Base-by-base conservation (phyloP, 164 flowering plant species). In the Santalum album region DNA sequence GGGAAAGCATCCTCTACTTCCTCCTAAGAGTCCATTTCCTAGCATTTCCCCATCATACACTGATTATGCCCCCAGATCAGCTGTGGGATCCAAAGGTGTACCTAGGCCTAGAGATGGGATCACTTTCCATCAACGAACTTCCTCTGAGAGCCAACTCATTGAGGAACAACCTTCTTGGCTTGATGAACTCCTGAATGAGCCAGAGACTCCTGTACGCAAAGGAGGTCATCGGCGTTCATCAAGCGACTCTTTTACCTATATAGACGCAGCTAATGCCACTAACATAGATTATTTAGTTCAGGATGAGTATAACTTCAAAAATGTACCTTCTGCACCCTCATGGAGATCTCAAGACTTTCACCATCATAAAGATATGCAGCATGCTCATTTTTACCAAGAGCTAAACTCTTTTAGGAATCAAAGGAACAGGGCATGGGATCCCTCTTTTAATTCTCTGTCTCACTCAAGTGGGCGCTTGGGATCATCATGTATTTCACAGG, bases 151-250 rank as follows among this genome's bases (percentile, higher is more conserved):
- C 67, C 54, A 77, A 60, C 69, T 84, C 20, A 50, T 75, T 53
- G 98, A 91, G 54, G 98, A 88, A 62, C 95, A 86, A 53, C 96
- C 90, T 49, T 82, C 88, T 27, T 88, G 98, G 96, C 84, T 91
- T 56, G 95, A 88, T 58, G 98, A 91, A 39, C 95, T 91, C 49
- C 85, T 88, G 17, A 76, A 82, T 63, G 95, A 90, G 65, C 95
- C 98, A n/a, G 96, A 84, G 48, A 81, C 83, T 49, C 90, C 87
- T 56, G 76, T 81, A 7, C 71, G 83, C 21, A 81, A 68, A 71
- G 83, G 74, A 26, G 78, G 81, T 69, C 98, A 86, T 68, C 70
- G 95, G 18, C 90, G 90, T 14, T 82, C 96, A 59, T 87, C 96
- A 6, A 91, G 96, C 71, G 96, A 90, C 58, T 81, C 98, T 32